Base-by-base conservation (phyloP, 2,329 filamentous ascomycete species). In the Graphiopsis chlorocephala region DNA sequence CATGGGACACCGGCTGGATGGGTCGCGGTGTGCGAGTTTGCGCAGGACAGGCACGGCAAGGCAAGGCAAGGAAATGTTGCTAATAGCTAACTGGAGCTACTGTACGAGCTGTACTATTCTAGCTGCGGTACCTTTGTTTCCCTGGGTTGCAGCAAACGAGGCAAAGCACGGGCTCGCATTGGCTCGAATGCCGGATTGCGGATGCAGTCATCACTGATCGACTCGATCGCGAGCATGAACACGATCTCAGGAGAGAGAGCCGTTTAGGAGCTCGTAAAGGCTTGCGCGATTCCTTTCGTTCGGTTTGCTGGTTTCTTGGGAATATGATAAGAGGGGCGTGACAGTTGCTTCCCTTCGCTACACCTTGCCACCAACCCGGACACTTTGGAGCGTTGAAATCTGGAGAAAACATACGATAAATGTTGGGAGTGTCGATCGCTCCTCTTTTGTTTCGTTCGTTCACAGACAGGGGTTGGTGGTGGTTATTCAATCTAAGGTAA, bases 121-220 rank as follows among this genome's bases (percentile, higher is more conserved):
- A 17, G 35, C n/a, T 42, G 35, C 35, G 35, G 25, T 50, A 31
- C 26, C 26, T n/a, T n/a, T n/a, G 25, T 26, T 29, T 50, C 38
- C 20, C 20, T 6, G 38, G 25, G 38, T 17, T 50, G 23, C 47
- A 15, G 47, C 23, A 52, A 52, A 26, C 48, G 48, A 52, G 48
- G 17, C 35, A 8, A 42, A 42, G 48, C 48, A 52, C 48, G 48
- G 48, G 28, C 48, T 52, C 14, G 47, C 23, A 25, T 15, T 52
- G 47, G 47, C 25, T 26, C 15, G 17, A 52, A n/a, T 52, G 48
- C 48, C 48, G 48, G 48, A 28, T 31, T 29, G 11, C 28, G 15
- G 48, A 52, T 52, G 48, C 48, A 52, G 48, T 52, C 48, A 52
- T 52, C 48, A 17, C 25, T n/a, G 48, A 52, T 52, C 48, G 48